phyloP scores from a whole-genome alignment of 2,329 filamentous ascomycete species.

The Ustulina deusta region DNA sequence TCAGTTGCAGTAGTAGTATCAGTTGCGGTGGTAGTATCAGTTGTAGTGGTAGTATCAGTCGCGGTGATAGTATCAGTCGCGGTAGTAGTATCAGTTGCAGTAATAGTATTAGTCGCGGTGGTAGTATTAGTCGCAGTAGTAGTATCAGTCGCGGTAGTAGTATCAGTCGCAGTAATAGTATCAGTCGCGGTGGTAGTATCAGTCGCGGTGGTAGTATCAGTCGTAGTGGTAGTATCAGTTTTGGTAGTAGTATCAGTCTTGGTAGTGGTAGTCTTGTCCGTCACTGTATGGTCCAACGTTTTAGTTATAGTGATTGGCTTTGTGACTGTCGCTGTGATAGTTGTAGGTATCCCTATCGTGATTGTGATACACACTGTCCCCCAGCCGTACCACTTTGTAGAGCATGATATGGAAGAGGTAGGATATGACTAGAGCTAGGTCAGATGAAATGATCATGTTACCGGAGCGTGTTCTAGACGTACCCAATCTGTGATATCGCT shows the following conservation, averaged over 20 bases:
- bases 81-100: slow-evolving; percentile 37
- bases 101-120: slow-evolving; percentile 21
- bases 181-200: slow-evolving; percentile 13
- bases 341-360: slow-evolving; percentile 32
- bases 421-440: slow-evolving; percentile 37
- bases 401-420: slow-evolving; percentile 25
- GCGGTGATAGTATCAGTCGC: slow-evolving; percentile 14
- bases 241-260: slow-evolving; percentile 22
- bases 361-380: slow-evolving; percentile 29
- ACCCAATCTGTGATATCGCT: slow-evolving; percentile 31
- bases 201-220: slow-evolving; percentile 13
- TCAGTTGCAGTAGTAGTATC: slow-evolving; percentile 23
- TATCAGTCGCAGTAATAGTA: too few species aligned
- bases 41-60: neutral
- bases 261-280: slow-evolving; percentile 14
- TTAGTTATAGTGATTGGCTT: slow-evolving; percentile 9
- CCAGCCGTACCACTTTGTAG: neutral
- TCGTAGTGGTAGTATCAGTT: neutral
- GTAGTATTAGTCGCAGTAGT: slow-evolving; percentile 32
- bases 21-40: too few species aligned
- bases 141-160: slow-evolving; percentile 26
- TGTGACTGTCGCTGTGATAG: slow-evolving; percentile 19
- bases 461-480: slow-evolving; percentile 7
- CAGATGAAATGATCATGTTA: slow-evolving; percentile 10
- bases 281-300: slow-evolving; percentile 9